These are phyloP conservation scores for Blechomonas ayalai DNA, from an alignment of 208 protist genomes.

Conservation along the genomic window DNA sequence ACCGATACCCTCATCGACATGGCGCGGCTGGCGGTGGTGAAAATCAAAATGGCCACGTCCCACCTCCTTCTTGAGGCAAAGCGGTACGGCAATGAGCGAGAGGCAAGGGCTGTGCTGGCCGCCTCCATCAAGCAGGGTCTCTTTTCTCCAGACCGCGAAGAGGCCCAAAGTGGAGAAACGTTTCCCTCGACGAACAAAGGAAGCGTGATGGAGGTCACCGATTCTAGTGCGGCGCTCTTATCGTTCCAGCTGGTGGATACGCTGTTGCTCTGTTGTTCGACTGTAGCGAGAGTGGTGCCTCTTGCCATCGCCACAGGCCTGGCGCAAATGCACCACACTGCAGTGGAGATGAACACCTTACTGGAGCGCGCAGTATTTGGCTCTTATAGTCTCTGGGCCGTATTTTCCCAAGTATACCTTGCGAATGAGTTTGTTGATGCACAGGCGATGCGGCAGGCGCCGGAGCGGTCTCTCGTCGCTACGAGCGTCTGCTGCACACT, in stretches of 20 bases:
- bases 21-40: slow-evolving; percentile 2
- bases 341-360: slow-evolving; percentile 6
- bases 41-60: slow-evolving; percentile 6
- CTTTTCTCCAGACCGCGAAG: slow-evolving; percentile 9
- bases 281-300: slow-evolving; percentile 10
- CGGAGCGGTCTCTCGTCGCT: slow-evolving; percentile 16
- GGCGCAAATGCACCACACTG: background rate
- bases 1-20: slow-evolving; percentile 6
- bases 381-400: slow-evolving; percentile 1
- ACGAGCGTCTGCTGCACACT: slow-evolving; percentile 10
- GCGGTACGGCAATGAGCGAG: slow-evolving; percentile 7
- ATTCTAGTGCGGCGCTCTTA: no score
- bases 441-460: background rate
- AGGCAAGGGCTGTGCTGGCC: slow-evolving; percentile 16
- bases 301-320: background rate
- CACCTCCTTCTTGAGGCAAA: slow-evolving; percentile 15
- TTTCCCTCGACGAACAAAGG: no score
- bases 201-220: no score
- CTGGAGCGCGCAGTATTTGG: slow-evolving; percentile 19
- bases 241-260: slow-evolving; percentile 8
- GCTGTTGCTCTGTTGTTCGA: slow-evolving; percentile 22
- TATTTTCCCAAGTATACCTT: slow-evolving; percentile 3
- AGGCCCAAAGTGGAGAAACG: no score
- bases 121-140: slow-evolving; percentile 34
- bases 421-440: background rate